phyloP scores from a whole-genome alignment of 1,284 basidiomycete species.

The Marasmius tenuissimus region DNA sequence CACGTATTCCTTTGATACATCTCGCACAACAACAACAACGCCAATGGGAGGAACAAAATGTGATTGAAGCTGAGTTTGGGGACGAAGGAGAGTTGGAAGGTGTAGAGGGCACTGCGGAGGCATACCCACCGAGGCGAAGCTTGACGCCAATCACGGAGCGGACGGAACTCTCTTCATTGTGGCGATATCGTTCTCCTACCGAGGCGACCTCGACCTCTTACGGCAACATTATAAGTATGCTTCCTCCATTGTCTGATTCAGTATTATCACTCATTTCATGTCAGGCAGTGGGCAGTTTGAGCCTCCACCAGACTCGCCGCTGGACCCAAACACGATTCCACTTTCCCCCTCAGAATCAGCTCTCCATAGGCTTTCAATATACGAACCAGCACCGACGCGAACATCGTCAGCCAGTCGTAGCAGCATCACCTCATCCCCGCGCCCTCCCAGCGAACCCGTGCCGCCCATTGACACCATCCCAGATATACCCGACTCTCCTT shows the following conservation, averaged over 20 bases:
- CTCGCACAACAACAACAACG: slow-evolving; percentile 50
- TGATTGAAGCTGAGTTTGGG: background rate
- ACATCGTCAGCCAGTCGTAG: slow-evolving; percentile 44
- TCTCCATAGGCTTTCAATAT: slow-evolving; percentile 62
- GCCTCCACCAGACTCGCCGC: slow-evolving; percentile 10
- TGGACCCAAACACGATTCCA: slow-evolving; percentile 63
- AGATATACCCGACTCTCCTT: slow-evolving; percentile 55
- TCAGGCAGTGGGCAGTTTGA: slow-evolving; percentile 5
- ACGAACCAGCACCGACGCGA: slow-evolving; percentile 55
- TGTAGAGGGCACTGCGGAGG: slow-evolving; percentile 10
- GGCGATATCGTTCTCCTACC: slow-evolving; percentile 40
- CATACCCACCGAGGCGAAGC: slow-evolving; percentile 11
- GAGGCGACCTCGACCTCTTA: slow-evolving; percentile 58
- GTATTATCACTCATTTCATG: background rate
- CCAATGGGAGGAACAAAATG: slow-evolving; percentile 16
- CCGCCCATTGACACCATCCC: slow-evolving; percentile 51
- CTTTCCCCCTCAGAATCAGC: slow-evolving; percentile 72
- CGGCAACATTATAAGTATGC: slow-evolving; percentile 59
- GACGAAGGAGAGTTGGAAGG: slow-evolving; percentile 1
- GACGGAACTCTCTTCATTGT: slow-evolving; percentile 53
- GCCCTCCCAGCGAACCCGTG: slow-evolving; percentile 38
- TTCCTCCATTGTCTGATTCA: background rate
- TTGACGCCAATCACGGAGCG: slow-evolving; percentile 67
- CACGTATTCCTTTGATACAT: slow-evolving; percentile 55
- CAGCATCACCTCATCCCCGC: slow-evolving; percentile 32